Base-by-base conservation (phyloP, 2,329 filamentous ascomycete genomes). In the Microascus cirrosus region DNA sequence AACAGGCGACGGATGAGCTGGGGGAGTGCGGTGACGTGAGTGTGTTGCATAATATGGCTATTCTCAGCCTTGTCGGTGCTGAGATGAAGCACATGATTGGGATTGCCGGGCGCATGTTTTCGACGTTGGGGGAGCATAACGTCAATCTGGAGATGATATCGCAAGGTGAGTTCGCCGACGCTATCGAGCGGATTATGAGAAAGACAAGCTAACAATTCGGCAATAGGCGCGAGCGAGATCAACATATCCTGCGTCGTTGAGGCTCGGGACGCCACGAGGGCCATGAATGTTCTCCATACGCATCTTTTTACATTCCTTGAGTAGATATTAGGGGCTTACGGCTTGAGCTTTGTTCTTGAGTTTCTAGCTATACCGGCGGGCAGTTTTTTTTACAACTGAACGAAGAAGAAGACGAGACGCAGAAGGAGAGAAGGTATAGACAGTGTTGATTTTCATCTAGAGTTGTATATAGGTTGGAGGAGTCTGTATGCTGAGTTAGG, bases 61-160 rank as follows among this genome's bases (percentile, higher is more conserved):
- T 99, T 68, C 79, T 99, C 61, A 96, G 90, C 66, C 76, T 99
- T 56, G 93, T 99, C 0, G 94, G 94, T 54, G 89, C 90, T 60
- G 90, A 97, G 72, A 90, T 99, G 86, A 95, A 96, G 77, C 94
- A 96, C 72, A 96, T 97, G 91, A 79, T 89, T 59, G 94, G 94
- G 61, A 90, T 99, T 62, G 89, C 89, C 8, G 94, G 94, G 32
- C 85, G 83, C 65, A 97, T 99, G 89, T 97, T 99, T 72, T 90
- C 88, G 54, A 95, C 92, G 1, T 77, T 99, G 20, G 94, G 94
- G 51, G 89, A 96, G 69, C 88, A 96, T 70, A 89, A 89, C 65
- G 86, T 99, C 68, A 99, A 99, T 70, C 90, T 99, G 65, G 94
- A 99, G 75, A 99, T 99, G 94, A 99, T 99, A 64, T 96, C 90